A percentile compares a stretch with the other conserved stretches of the same genome.
Conservation (phyloP, 1,284 basidiomycete genomes). For the Ceratobasidium sp. region DNA sequence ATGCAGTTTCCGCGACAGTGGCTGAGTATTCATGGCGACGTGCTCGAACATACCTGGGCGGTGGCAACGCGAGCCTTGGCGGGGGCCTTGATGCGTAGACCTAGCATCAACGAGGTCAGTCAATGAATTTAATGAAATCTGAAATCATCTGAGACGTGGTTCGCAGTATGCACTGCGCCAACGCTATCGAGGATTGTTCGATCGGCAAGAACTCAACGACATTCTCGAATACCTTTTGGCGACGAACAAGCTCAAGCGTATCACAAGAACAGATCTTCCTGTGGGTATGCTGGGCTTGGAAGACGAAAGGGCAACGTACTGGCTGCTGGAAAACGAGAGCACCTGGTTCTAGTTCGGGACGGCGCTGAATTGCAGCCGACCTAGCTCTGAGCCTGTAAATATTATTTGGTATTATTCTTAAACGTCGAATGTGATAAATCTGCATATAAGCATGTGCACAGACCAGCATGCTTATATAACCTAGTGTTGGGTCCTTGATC, state of each 20-base stretch:
- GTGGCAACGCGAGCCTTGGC: constrained; percentile 70
- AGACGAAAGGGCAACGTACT: constrained; percentile 23
- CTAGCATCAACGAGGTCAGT: constrained; percentile 75
- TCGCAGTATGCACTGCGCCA: constrained; percentile 68
- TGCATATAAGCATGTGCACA: not conserved
- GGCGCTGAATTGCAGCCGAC: not conserved
- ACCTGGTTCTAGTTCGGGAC: constrained; percentile 12
- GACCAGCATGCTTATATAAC: constrained; percentile 1
- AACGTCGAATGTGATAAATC: not conserved
- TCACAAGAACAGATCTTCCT: not conserved
- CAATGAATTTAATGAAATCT: not conserved
- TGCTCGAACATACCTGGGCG: constrained; percentile 69
- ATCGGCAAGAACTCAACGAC: constrained; percentile 75
- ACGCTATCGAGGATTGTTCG: constrained; percentile 70
- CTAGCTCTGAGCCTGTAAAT: too few species aligned
- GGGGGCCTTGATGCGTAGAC: constrained; percentile 68
- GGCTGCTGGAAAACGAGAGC: not conserved
- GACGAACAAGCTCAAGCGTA: constrained; percentile 36
- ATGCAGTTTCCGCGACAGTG: constrained; percentile 72
- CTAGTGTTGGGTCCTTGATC: not conserved
- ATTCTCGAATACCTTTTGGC: constrained; percentile 62
- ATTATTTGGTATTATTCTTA: constrained; percentile 5
- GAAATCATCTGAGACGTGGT: constrained; percentile 30
- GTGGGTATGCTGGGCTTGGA: constrained; percentile 12
- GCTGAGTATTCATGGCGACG: constrained; percentile 72